Percentiles rank a stretch among this genome's conserved stretches.
Conservation (phyloP, 495 filamentous ascomycete species). For the Aspergillus affinis region DNA sequence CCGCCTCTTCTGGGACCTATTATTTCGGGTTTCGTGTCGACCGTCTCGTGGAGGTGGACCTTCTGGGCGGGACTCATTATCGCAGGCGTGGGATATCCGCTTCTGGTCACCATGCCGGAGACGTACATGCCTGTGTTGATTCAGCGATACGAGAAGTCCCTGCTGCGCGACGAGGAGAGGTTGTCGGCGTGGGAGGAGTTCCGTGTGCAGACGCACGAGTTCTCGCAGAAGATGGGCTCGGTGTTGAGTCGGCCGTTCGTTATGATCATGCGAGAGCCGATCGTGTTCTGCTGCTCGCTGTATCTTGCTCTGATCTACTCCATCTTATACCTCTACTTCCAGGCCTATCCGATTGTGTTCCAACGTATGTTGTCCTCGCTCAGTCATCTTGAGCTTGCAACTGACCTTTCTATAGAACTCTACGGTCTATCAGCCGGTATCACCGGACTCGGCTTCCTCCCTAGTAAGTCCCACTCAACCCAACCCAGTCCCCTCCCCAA, state of each 20-base stretch:
- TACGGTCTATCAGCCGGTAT: constrained; percentile 45
- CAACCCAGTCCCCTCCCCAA: background rate
- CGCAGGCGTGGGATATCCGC: constrained; percentile 31
- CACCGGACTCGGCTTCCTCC: constrained; percentile 34
- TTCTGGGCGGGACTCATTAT: constrained; percentile 52
- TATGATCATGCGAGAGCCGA: constrained; percentile 41
- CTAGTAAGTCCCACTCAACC: constrained; percentile 20
- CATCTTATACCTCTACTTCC: constrained; percentile 60
- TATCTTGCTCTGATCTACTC: constrained; percentile 61
- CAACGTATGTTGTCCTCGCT: constrained; percentile 9
- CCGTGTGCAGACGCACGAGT: background rate
- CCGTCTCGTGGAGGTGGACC: constrained; percentile 55
- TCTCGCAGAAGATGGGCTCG: constrained; percentile 1
- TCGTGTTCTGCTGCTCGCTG: constrained; percentile 49
- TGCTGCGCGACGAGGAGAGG: constrained; percentile 22
- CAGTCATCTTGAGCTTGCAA: background rate
- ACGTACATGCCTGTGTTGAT: constrained; percentile 72
- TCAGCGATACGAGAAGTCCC: constrained; percentile 48
- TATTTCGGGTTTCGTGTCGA: constrained; percentile 31
- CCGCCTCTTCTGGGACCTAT: constrained; percentile 33
- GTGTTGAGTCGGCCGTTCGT: constrained; percentile 43
- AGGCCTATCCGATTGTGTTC: constrained; percentile 63
- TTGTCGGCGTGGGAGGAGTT: background rate
- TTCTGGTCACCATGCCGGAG: constrained; percentile 49
- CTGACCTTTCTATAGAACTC: constrained; percentile 32